Evolutionary conservation across 2,329 filamentous ascomycete genomes (phyloP).

Genomic region (Ramichloridium luteum): DNA sequence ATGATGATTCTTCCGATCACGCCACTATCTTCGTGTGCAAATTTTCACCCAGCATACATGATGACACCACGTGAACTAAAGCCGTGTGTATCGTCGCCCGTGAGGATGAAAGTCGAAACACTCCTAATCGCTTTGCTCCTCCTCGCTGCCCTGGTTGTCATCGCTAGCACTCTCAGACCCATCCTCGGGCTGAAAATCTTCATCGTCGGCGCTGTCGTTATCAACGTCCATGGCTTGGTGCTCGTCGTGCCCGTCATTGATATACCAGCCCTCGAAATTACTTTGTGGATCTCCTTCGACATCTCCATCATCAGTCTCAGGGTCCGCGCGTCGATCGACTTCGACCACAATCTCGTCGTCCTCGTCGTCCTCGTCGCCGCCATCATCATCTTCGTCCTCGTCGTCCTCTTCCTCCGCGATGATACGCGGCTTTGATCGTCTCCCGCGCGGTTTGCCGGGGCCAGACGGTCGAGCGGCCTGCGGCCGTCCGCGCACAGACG

Average conservation of each 20-base stretch:
- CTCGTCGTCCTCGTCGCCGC: conserved; percentile 1
- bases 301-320: background rate
- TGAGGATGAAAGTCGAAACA: too few relatives aligned
- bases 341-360: background rate
- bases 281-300: background rate
- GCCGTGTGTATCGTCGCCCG: too few relatives aligned
- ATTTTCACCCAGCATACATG: too few relatives aligned
- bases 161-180: background rate
- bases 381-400: conserved; percentile 1
- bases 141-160: too few relatives aligned
- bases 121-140: too few relatives aligned
- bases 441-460: background rate
- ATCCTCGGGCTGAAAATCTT: conserved; percentile 10
- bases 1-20: too few relatives aligned
- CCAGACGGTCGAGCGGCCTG: background rate
- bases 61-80: too few relatives aligned
- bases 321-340: too few relatives aligned
- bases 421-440: background rate
- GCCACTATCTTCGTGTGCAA: too few relatives aligned
- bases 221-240: background rate
- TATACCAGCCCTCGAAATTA: conserved; percentile 6
- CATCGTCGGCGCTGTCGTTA: conserved; percentile 6
- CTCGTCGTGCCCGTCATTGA: background rate
- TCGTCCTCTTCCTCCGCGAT: conserved; percentile 1
- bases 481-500: background rate